Percentiles rank a stretch among this genome's conserved stretches.
These are phyloP conservation scores for Saturnispora ahearnii DNA, from an alignment of 805 yeast species.

Conservation along the genomic window DNA sequence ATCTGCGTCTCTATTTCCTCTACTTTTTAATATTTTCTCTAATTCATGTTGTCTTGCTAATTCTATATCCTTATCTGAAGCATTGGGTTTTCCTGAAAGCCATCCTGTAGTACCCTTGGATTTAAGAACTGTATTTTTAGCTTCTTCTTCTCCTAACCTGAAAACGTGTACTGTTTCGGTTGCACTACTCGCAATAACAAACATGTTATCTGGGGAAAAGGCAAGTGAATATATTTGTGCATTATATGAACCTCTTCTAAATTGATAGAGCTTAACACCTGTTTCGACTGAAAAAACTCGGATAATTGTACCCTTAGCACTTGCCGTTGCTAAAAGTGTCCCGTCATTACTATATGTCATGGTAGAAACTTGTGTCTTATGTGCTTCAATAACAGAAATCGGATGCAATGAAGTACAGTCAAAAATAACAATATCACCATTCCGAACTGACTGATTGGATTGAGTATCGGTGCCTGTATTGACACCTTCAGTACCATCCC, in stretches of 20 bases:
- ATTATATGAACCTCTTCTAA: conserved; percentile 84
- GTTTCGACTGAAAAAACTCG: conserved; percentile 72
- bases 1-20: conserved; percentile 12
- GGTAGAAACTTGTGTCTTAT: conserved; percentile 68
- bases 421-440: conserved; percentile 76
- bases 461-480: neutral
- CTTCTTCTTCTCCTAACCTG: conserved; percentile 48
- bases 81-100: conserved; percentile 9
- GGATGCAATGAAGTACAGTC: conserved; percentile 74
- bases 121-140: conserved; percentile 23
- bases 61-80: conserved; percentile 9
- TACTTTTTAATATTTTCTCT: conserved; percentile 9
- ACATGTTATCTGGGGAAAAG: conserved; percentile 67
- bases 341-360: conserved; percentile 72
- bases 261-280: conserved; percentile 65
- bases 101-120: conserved; percentile 10
- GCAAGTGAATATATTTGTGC: conserved; percentile 74
- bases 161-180: conserved; percentile 92
- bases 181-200: conserved; percentile 77
- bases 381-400: conserved; percentile 81
- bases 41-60: conserved; percentile 11
- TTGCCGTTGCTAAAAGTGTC: conserved; percentile 78
- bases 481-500: neutral
- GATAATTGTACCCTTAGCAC: conserved; percentile 84
- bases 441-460: conserved; percentile 20